Base-by-base conservation (phyloP, 495 filamentous ascomycete species). In the Tetracladium setigerum region DNA sequence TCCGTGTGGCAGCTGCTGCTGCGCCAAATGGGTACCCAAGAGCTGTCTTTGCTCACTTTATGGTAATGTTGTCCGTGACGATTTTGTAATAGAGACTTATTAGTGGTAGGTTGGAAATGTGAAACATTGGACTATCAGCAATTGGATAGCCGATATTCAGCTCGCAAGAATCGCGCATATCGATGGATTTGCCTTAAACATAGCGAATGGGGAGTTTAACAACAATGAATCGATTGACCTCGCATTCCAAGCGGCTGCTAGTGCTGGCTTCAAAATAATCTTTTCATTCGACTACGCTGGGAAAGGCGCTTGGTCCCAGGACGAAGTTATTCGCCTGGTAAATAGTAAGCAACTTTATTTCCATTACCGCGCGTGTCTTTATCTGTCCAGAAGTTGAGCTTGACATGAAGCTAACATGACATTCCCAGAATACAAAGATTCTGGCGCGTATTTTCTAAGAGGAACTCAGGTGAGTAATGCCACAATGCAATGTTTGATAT, bases 131-230 rank as follows among this genome's bases (percentile, higher is more conserved):
- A 68, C 61, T 2, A 24, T 54, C 1, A 51, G 52, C 0, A 64
- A 77, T 17, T 81, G 72, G 67, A 58, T 66, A 35, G 54, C 52
- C 5, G 73, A 81, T 43, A 78, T 82, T 19, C 47, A 48, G 7
- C 56, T 66, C 27, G 78, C 78, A 2, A 64, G 71, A 46, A 65
- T 64, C 14, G 63, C 73, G 5, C 62, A 69, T 16, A 78, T 83
- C 38, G 77, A 83, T 52, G 79, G 69, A 13, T 83, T 83, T 54
- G 78, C 70, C 0, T 52, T 82, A 31, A 81, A 82, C 47, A 73
- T 80, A 33, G 78, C 62, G 1, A 62, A 62, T 8, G 58, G 50
- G 36, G 67, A 70, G 33, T 52, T 7, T 3, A 27, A 55, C 1
- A 67, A 63, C 41, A 66, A 58, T 9, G 64, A 41, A n/a, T 62